Evolutionary conservation across 495 filamentous ascomycete species (phyloP), one percentile per base, ranked within the genome.

Genomic region (Neohortaea acidophila): DNA sequence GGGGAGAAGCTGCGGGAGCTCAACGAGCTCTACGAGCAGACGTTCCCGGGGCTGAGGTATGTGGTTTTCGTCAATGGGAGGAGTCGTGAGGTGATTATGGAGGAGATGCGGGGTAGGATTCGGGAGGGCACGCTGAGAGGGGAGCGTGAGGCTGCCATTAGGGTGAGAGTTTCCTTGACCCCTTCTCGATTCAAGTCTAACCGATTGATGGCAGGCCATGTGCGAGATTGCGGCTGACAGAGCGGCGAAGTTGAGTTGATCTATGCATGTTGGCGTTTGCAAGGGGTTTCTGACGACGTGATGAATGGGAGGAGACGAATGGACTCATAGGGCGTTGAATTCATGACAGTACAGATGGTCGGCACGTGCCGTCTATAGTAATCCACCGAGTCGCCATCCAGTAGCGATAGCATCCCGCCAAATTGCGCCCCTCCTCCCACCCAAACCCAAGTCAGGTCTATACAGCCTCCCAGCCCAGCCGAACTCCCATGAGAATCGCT

Each of bases 51-150:
- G 3, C 53, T 96, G 54, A 64, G 76, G 62, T 94, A 92, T 66
- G 82, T 94, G 67, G 81, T 83, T 6, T 97, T 91, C 60, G 89
- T 94, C 38, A 84, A 93, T 61, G 84, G 85, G 14, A 68, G 84
- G 45, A 63, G 66, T 41, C 66, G 84, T 30, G 62, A 64, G 15
- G 66, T 70, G 40, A 79, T 97, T 27, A 81, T 94, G 78, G 67
- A 70, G 39, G 80, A 94, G 56, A 94, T 94, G 81, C 64, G 70
- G 36, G 52, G 64, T 43, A 67, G 89, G 41, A 93, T 93, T 56
- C 69, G 64, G 13, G 65, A 75, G 40, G 73, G 68, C 7, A 69
- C 91, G 58, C 53, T 71, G 22, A 63, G 70, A 38, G 59, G 55
- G 11, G 89, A 94, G 59, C 69, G 81, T 46, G 54, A 56, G 45